A percentile compares a stretch with the other conserved stretches of the same genome.
These are phyloP conservation scores for Xerocomellus dryophilus DNA, from an alignment of 768 basidiomycete genomes.

Conservation along the genomic window DNA sequence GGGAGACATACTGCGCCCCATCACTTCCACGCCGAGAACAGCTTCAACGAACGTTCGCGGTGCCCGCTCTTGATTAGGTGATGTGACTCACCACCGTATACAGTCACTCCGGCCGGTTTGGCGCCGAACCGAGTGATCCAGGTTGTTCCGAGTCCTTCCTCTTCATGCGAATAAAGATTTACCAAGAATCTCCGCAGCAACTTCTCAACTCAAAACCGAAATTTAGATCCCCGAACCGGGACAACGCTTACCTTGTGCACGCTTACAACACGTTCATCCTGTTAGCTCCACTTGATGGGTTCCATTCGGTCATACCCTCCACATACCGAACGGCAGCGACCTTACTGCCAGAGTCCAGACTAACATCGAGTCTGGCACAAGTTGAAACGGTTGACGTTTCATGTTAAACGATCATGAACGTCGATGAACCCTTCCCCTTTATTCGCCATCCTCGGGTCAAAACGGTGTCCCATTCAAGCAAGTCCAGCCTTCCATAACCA, in stretches of 20 bases:
- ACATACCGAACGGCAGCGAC: background rate
- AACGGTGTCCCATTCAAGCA: background rate
- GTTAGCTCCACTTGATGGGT: too few relatives aligned
- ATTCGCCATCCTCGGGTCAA: background rate
- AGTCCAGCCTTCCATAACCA: too few relatives aligned
- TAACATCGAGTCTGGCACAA: background rate
- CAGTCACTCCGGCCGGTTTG: background rate
- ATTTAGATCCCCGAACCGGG: background rate
- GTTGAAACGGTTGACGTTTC: constrained; percentile 8
- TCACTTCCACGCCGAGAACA: background rate
- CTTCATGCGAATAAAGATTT: background rate
- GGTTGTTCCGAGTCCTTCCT: background rate
- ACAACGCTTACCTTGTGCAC: too few relatives aligned
- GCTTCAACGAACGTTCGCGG: background rate
- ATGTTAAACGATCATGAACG: background rate
- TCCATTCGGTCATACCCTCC: background rate
- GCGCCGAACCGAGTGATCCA: background rate
- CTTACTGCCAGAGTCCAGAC: background rate
- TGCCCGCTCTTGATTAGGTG: background rate
- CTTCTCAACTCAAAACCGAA: background rate
- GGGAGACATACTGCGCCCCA: background rate
- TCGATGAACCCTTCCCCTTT: background rate
- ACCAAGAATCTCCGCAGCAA: background rate
- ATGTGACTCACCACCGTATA: background rate
- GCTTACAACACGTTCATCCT: too few relatives aligned